Evolutionary conservation across 2,329 filamentous ascomycete species (phyloP), one percentile per base, ranked within the genome.

Genomic region (Colletotrichum sidae): DNA sequence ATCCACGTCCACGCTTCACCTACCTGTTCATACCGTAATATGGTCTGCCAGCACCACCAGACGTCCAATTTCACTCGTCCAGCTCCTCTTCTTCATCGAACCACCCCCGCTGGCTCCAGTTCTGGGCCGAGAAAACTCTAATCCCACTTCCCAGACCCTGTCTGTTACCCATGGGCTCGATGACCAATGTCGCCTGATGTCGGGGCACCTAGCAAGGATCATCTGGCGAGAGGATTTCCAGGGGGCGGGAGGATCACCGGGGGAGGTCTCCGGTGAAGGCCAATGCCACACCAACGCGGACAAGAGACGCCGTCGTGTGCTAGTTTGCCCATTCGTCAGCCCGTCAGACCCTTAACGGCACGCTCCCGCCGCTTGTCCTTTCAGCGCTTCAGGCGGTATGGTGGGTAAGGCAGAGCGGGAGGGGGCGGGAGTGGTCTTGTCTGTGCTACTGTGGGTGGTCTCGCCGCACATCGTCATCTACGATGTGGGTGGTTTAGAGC

Each of bases 171-270:
- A 39, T 17, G 42, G 17, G 25, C 8, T 10, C n/a, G 54, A 38
- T n/a, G 13, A n/a, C 25, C 10, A 15, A 15, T 7, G n/a, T 52
- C 51, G 57, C 51, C 61, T 65, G 57, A 60, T 46, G 35, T 55
- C 25, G 51, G 46, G 50, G 57, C 25, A 6, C 12, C 15, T 10
- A 6, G 45, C 34, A 45, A 61, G 49, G 55, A 50, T 61, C 6
- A 13, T 33, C 46, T 13, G 46, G 51, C 13, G 37, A 46, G 11
- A 8, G 37, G 15, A 10, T 13, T 35, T 34, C 45, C 57, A 33
- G 17, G 51, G 41, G 15, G 25, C 62, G 62, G 62, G 62, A 61
- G 17, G 57, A 65, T 65, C 52, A 35, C 58, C 57, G 51, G 51
- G 44, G 51, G 38, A 50, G 33, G 42, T 65, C 39, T 46, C 52